Conservation (phyloP, 495 filamentous ascomycete species). For the Choiromyces venosus region DNA sequence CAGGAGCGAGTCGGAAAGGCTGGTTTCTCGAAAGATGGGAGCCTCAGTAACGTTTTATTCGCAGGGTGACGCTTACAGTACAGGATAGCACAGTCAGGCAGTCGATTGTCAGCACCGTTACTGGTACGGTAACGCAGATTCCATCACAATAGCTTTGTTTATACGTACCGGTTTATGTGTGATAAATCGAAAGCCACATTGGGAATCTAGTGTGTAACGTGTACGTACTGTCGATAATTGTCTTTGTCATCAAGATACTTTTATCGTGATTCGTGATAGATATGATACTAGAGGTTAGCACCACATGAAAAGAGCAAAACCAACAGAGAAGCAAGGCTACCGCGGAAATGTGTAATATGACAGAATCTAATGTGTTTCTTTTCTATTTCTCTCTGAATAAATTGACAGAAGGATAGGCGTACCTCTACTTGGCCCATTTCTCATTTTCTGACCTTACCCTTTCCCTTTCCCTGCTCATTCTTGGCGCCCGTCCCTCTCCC, state of each 20-base stretch:
- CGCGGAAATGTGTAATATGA: background rate
- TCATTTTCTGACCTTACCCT: background rate
- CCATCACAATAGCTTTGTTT: constrained; percentile 1
- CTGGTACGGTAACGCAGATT: background rate
- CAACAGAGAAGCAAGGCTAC: background rate
- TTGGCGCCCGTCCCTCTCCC: constrained; percentile 20
- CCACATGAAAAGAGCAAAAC: background rate
- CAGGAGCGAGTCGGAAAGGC: background rate
- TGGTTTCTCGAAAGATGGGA: background rate
- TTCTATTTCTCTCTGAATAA: background rate
- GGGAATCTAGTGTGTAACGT: background rate
- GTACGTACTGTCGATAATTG: background rate
- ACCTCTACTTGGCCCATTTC: background rate
- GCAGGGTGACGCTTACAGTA: background rate
- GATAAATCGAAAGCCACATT: background rate
- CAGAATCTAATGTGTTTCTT: background rate
- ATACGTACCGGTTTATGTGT: background rate
- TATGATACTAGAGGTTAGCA: background rate
- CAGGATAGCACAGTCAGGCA: background rate
- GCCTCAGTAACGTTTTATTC: background rate
- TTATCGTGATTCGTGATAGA: background rate
- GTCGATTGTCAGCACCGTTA: background rate
- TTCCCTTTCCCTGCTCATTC: constrained; percentile 3
- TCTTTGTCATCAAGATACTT: background rate
- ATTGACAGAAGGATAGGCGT: background rate